Base-by-base conservation (phyloP, 306 rosid species). In the Oxytropis ochrocephala region DNA sequence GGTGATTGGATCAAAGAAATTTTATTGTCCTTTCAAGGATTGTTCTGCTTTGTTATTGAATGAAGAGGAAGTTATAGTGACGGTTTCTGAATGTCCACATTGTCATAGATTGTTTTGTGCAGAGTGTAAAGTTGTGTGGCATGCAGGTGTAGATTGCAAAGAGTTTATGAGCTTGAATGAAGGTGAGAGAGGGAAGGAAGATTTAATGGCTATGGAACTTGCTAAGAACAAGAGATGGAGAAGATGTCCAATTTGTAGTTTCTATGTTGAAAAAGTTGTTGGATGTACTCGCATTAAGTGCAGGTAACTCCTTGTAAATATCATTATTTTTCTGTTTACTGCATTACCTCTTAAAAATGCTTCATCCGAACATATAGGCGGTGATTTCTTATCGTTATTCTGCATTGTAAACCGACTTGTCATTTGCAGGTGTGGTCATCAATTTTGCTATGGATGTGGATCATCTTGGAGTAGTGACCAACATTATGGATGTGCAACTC, bases 71-170 rank as follows among this genome's bases (percentile, higher is more conserved):
- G 29, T 1, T 24, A 24, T 11, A n/a, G 81, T 85, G 73, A 85
- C 85, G 2, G n/a, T 8, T 8, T 79, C 89, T 0, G 89, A 83
- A 38, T 88, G 93, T 49, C 87, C 84, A 0, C 58, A 61, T 29
- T 87, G 94, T 11, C 42, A 79, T 12, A 77, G 90, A 39, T 4
- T 89, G 74, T 89, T 91, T 33, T 91, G 92, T 52, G 95, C 91
- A 0, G 76, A 72, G 62, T 86, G 90, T 41, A 75, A 35, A 46
- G 94, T 80, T 17, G 7, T 87, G 0, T 89, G 97, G 96, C 96
- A 89, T 56, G 73, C 48, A 0, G 87, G 81, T 0, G 33, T 84
- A 11, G 87, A 73, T 0, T 89, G 96, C 2, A 0, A 2, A 0
- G 87, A 69, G 72, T 91, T 82, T 77, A 67, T 35, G 65, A 53